Percentiles rank a stretch among this genome's conserved stretches.
Evolutionary conservation across 441 rosid species (phyloP).

Genomic region (Bruguiera hainesii): DNA sequence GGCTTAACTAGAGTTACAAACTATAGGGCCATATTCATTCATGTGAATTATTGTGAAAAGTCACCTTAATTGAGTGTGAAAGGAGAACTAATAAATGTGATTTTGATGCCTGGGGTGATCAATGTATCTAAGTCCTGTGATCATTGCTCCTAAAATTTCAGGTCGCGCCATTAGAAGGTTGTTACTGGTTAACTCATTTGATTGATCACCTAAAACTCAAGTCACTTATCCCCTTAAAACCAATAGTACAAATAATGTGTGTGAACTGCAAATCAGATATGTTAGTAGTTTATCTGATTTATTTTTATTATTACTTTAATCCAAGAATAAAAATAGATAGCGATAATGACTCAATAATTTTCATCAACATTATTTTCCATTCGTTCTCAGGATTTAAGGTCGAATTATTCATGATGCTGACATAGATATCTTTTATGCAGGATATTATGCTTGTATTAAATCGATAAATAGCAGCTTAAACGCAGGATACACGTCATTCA

Average conservation of each 20-base stretch:
- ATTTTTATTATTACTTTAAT: constrained; percentile 19
- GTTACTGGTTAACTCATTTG: constrained; percentile 35
- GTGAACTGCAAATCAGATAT: constrained; percentile 8
- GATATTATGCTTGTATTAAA: neutral
- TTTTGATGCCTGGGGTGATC: neutral
- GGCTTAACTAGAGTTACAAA: neutral
- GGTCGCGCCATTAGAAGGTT: constrained; percentile 34
- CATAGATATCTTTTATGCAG: constrained; percentile 1
- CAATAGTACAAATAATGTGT: constrained; percentile 14
- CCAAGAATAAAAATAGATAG: neutral
- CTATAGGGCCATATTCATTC: neutral
- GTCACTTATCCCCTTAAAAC: constrained; percentile 13
- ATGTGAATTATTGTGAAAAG: too few species aligned
- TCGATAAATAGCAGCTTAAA: too few species aligned
- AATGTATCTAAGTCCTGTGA: constrained; percentile 21
- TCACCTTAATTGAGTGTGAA: too few species aligned
- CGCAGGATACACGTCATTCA: too few species aligned
- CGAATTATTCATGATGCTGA: constrained; percentile 13
- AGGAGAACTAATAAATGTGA: neutral
- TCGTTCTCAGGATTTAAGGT: neutral
- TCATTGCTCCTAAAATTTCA: constrained; percentile 20
- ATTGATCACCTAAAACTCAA: constrained; percentile 35
- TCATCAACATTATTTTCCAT: neutral
- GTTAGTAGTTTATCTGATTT: constrained; percentile 18
- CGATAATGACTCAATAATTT: neutral